Evolutionary conservation across 208 protist genomes (phyloP), one percentile per base, ranked within the genome.

Genomic region (Balamuthia mandrillaris): DNA sequence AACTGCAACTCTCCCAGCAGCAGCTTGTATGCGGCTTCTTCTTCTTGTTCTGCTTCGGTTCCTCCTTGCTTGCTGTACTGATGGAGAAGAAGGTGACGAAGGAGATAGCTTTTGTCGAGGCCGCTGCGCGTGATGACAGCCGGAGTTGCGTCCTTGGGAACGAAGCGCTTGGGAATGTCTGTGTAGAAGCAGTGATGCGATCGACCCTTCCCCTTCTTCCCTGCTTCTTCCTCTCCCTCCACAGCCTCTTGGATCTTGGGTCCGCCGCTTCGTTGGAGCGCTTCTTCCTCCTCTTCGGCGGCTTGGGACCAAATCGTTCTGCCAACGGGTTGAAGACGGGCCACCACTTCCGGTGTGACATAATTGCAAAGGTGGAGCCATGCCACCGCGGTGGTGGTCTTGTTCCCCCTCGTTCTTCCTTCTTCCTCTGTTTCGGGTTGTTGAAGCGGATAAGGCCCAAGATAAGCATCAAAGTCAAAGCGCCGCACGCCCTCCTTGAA

Each of bases 1-100:
- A 52, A 42, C 51, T 81, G 35, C 45, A 81, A 52, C 47, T 81
- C 72, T 14, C 72, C 72, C 72, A 81, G 47, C 27, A 81, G 63
- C 0, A 72, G 39, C 0, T 7, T 12, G 37, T 72, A 10, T 33
- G 42, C 63, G 42, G 47, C 10, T 10, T 52, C 14, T 10, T 10
- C 14, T 18, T 18, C 14, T 52, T 52, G 14, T n/a, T 10, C 18
- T 52, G 47, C 14, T 52, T 18, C 10, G 47, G 18, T 18, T 52
- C 47, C 14, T 18, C 14, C 47, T 52, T 52, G 47, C 47, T n/a
- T 51, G 1, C 42, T 31, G 18, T 56, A 51, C 24, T 35, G 37
- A 37, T 27, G 33, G n/a, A 37, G 31, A 47, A 56, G 44, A 0
- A 77, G 68, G 9, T 35, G 68, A 0, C 31, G 21, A 21, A 77